Evolutionary conservation across 169 alveolate species (phyloP), one percentile per base, ranked within the genome.

Genomic region (Plasmodium cynomolgi): DNA sequence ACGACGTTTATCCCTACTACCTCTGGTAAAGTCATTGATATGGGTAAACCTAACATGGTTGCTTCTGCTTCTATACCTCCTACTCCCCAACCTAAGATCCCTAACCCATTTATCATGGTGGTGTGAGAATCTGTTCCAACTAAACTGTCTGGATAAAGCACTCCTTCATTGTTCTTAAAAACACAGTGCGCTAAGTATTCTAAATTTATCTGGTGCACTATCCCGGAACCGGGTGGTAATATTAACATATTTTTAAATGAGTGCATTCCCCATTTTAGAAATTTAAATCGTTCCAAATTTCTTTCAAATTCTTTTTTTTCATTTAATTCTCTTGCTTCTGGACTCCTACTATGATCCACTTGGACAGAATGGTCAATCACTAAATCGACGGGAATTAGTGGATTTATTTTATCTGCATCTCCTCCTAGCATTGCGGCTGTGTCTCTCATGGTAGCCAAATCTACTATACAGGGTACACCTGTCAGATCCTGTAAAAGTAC

Each of bases 61-160:
- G 99, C 99, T 96, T 99, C 99, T 81, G 99, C 99, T 97, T 99
- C 99, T 54, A 99, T 98, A 8, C 99, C 99, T 31, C 99, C 99
- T 17, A 98, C 99, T 20, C 99, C 99, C 99, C 99, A 97, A 39
- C 98, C 98, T 80, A 97, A 94, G 47, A 99, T 98, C 39, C 99
- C 99, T 75, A 98, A 97, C 17, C 99, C 99, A 94, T 98, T 98
- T 62, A 99, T 98, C 99, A 99, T 99, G 72, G 99, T 98, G 34
- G 99, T 99, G 96, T 99, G 99, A 34, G 99, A 97, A 95, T 98
- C 99, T 41, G 99, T 98, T 9, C 99, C 99, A 9, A 99, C 99
- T 26, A 98, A 96, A 82, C 99, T 97, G 84, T 99, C 99, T 20
- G 99, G 99, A 86, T 98, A 99, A 33, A 98, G 95, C 44, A 97